Conservation (phyloP, 1,284 basidiomycete genomes). For the Papiliotrema laurentii region DNA sequence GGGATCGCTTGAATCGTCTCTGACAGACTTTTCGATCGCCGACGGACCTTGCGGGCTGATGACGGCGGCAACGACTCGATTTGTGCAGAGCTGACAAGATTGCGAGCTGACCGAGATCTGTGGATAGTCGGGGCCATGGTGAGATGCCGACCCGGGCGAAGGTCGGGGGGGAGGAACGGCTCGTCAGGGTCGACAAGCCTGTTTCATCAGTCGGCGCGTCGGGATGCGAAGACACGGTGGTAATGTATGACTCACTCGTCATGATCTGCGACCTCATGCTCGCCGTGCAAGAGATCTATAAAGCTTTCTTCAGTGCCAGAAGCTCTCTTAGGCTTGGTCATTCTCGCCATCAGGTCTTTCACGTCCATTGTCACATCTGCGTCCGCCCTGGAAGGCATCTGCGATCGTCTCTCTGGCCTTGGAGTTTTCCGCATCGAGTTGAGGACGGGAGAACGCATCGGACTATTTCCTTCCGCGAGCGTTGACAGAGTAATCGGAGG, state of each 20-base stretch:
- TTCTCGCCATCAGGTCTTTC: constrained; percentile 26
- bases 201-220: neutral
- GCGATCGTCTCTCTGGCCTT: neutral
- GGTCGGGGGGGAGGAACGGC: neutral
- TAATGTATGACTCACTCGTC: neutral
- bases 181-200: constrained; percentile 1
- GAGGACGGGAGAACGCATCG: neutral
- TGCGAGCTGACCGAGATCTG: neutral
- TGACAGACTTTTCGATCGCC: constrained; percentile 6
- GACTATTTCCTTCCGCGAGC: neutral
- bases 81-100: neutral
- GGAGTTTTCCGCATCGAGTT: neutral
- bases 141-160: neutral
- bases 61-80: neutral
- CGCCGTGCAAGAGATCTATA: constrained; percentile 26
- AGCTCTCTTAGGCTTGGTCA: constrained; percentile 26
- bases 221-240: neutral
- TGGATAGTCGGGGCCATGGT: neutral
- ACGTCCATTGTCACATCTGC: constrained; percentile 35
- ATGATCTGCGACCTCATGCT: constrained; percentile 5
- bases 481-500: neutral
- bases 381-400: neutral
- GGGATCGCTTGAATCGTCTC: neutral
- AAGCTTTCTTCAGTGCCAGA: constrained; percentile 40
- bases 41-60: neutral